Evolutionary conservation across 192 early-diverging fungal genomes (phyloP), one percentile per base, ranked within the genome.

Genomic region (Coemansia sp.): DNA sequence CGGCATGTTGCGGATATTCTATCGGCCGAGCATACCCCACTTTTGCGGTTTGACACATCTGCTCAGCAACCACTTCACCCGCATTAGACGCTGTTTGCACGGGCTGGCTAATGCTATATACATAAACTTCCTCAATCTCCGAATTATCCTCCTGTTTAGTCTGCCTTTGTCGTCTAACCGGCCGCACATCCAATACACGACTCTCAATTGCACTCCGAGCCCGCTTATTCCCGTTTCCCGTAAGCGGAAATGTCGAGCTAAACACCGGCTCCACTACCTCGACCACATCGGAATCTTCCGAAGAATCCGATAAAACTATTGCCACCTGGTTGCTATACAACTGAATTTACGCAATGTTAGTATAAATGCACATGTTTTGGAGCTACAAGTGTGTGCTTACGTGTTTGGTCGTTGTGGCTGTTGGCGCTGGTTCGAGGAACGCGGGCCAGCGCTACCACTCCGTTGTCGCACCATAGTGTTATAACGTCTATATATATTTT

Each of bases 301-400:
- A 57, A 12, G 63, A 65, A 25, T 65, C 64, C 2, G 47, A 49
- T 17, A 65, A 17, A 6, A 65, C 55, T 9, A 65, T 62, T 1
- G 49, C 29, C 38, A 27, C 47, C 25, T 35, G 43, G 11, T 22
- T 50, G 3, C 25, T 27, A 49, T 23, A 22, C n/a, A 39, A 0
- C 17, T 4, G 21, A 21, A 21, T 21, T 21, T 21, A 21, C 21
- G 39, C 17, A 47, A 39, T 25, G 5, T 49, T 15, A 21, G n/a
- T 19, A 53, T 19, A 25, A 53, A 14, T 14, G 19, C 23, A 49
- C 21, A 21, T 49, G n/a, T 21, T 25, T 53, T 52, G 21, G 3
- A 15, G 24, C 14, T 32, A n/a, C 12, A 55, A 55, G 14, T 32
- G 4, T 0, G 29, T 9, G 15, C 53, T 27, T 55, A 55, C 53